Percentiles rank a stretch among this genome's conserved stretches.
Evolutionary conservation across 805 yeast genomes (phyloP).

Genomic region (Vanderwaltozyma yarrowii): DNA sequence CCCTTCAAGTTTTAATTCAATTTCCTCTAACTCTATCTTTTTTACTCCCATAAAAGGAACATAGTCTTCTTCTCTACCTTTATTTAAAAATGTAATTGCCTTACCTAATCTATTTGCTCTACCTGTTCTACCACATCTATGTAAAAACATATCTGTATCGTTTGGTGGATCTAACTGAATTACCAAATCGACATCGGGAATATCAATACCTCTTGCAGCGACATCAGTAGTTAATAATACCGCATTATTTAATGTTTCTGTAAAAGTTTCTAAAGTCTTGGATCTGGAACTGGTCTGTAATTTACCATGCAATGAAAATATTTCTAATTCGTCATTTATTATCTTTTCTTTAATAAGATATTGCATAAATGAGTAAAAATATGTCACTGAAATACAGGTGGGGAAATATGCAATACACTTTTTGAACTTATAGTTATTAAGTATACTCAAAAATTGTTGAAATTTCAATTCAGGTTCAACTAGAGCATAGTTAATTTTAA

Average conservation of each 20-base stretch:
- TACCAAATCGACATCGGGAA: slow-evolving; percentile 89
- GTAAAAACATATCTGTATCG: slow-evolving; percentile 84
- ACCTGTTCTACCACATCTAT: slow-evolving; percentile 92
- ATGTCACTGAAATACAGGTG: slow-evolving; percentile 75
- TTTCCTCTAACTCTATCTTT: slow-evolving; percentile 41
- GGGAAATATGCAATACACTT: slow-evolving; percentile 90
- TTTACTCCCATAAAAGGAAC: slow-evolving; percentile 72
- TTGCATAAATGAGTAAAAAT: slow-evolving; percentile 52
- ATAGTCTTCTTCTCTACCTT: slow-evolving; percentile 73
- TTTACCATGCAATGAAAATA: slow-evolving; percentile 86
- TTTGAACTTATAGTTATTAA: slow-evolving; percentile 46
- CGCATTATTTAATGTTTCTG: slow-evolving; percentile 38
- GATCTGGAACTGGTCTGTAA: slow-evolving; percentile 69
- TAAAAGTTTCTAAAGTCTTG: slow-evolving; percentile 56
- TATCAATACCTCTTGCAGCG: slow-evolving; percentile 96
- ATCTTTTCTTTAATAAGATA: slow-evolving; percentile 28
- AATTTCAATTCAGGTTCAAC: slow-evolving; percentile 54
- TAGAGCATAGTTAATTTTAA: slow-evolving; percentile 51
- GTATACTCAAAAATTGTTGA: slow-evolving; percentile 43
- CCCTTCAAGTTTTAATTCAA: slow-evolving; percentile 14
- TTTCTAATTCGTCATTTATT: slow-evolving; percentile 26
- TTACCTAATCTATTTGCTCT: slow-evolving; percentile 79
- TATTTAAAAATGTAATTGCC: slow-evolving; percentile 63
- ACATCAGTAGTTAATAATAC: slow-evolving; percentile 89
- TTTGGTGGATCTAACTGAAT: slow-evolving; percentile 93